These are phyloP conservation scores for Haplographium delicatum DNA, from an alignment of 495 filamentous ascomycete genomes.

Conservation along the genomic window DNA sequence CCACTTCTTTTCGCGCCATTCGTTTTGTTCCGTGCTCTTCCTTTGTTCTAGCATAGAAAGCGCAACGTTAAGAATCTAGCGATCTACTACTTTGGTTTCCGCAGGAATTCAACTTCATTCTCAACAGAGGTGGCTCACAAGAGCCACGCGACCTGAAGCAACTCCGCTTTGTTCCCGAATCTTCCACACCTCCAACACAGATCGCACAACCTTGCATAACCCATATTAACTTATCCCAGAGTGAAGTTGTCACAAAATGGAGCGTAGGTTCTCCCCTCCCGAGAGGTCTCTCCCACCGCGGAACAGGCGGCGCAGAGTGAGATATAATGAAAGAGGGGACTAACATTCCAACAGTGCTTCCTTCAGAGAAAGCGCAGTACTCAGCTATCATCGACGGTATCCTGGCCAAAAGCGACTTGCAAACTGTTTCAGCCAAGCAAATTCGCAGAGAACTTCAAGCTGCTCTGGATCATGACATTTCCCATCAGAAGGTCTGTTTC, in stretches of 20 bases:
- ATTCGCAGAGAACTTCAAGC: constrained; percentile 82
- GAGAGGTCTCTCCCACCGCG: not conserved
- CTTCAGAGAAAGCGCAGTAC: constrained; percentile 46
- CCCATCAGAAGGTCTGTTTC: constrained; percentile 68
- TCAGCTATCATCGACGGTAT: constrained; percentile 89
- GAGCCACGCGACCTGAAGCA: no score
- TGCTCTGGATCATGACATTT: constrained; percentile 72
- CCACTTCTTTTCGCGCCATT: no score
- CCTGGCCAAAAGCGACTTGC: constrained; percentile 72
- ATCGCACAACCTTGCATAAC: no score
- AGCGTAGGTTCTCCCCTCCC: not conserved
- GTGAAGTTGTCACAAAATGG: constrained; percentile 1
- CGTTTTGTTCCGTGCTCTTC: no score
- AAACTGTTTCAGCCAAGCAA: constrained; percentile 87
- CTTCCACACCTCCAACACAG: no score
- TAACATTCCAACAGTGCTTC: constrained; percentile 14
- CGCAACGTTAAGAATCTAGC: no score
- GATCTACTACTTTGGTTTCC: no score
- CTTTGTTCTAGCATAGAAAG: no score
- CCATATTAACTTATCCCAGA: no score
- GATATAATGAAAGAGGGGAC: not conserved
- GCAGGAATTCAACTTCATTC: no score
- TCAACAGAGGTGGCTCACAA: no score
- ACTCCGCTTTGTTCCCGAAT: no score
- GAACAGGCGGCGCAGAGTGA: not conserved